Conservation (phyloP, 2,329 filamentous ascomycete genomes). For the Aspergillus bombycis region DNA sequence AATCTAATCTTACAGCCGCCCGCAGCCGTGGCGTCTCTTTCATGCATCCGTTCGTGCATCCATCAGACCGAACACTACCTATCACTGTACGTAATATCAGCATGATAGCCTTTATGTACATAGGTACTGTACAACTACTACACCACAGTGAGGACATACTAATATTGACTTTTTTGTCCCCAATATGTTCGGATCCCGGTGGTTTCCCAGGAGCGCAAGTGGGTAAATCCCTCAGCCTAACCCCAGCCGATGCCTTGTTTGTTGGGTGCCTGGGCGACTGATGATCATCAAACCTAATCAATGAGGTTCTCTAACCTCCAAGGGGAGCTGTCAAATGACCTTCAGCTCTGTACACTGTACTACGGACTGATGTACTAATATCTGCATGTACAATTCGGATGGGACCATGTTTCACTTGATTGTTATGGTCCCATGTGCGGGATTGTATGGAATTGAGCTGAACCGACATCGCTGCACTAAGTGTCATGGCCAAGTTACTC, state of each 20-base stretch:
- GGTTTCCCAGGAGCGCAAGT: not conserved
- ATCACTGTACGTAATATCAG: not conserved
- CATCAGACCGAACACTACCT: not conserved
- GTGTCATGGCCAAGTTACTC: conserved; percentile 1
- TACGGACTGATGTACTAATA: not conserved
- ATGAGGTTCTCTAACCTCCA: not conserved
- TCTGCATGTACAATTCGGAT: not conserved
- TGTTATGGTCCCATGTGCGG: not conserved
- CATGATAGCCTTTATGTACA: not conserved
- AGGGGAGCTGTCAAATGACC: conserved; percentile 2
- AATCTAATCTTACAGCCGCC: not conserved
- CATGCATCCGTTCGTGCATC: conserved; percentile 1
- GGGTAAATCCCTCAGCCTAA: not conserved
- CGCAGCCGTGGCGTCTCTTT: not conserved
- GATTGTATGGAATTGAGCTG: not conserved
- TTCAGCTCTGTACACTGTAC: not conserved
- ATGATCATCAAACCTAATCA: not conserved
- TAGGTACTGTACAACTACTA: not conserved
- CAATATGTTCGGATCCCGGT: not conserved
- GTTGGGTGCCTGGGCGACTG: not conserved
- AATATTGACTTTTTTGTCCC: not conserved
- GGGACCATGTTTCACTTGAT: not conserved
- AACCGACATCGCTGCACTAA: not conserved
- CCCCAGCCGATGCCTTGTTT: not conserved
- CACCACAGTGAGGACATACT: not conserved